A percentile compares a stretch with the other conserved stretches of the same genome.
Evolutionary conservation across 2,329 filamentous ascomycete species (phyloP).

Genomic region (Aspergillus niger): DNA sequence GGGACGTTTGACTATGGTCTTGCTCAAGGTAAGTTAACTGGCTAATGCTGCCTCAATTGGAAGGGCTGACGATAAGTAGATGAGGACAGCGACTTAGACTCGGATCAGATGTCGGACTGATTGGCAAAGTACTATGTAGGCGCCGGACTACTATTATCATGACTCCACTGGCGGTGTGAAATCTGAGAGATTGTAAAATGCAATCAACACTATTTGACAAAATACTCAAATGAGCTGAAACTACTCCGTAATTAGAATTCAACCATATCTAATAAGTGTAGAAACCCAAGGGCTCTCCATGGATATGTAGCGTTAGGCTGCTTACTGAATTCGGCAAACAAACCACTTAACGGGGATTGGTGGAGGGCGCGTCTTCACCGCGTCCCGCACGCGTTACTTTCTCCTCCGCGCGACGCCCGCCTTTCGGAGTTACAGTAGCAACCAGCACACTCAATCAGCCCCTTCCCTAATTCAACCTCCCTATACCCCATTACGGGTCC

Average conservation of each 20-base stretch:
- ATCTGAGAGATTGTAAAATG: not conserved
- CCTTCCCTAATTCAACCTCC: conserved; percentile 17
- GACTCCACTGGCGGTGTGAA: not conserved
- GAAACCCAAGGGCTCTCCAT: not conserved
- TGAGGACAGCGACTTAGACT: conserved; percentile 25
- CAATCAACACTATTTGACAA: not conserved
- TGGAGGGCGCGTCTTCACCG: conserved; percentile 26
- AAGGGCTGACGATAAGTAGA: conserved; percentile 13
- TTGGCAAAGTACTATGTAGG: not conserved
- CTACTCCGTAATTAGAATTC: not conserved
- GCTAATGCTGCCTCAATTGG: not conserved
- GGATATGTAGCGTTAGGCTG: not conserved
- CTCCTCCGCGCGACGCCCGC: conserved; percentile 19
- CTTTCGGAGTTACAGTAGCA: conserved; percentile 6
- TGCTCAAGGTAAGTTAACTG: conserved; percentile 19
- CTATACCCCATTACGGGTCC: not conserved
- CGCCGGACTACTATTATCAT: too few species aligned
- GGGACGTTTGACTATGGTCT: conserved; percentile 30
- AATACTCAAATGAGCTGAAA: not conserved
- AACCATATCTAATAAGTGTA: not conserved
- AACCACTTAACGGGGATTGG: conserved; percentile 28
- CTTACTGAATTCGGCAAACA: conserved; percentile 7
- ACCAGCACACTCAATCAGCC: conserved; percentile 6
- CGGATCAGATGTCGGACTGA: conserved; percentile 15
- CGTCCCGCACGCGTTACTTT: conserved; percentile 25